Evolutionary conservation across 2,329 filamentous ascomycete genomes (phyloP), one percentile per base, ranked within the genome.

Genomic region (Botrytis byssoidea): DNA sequence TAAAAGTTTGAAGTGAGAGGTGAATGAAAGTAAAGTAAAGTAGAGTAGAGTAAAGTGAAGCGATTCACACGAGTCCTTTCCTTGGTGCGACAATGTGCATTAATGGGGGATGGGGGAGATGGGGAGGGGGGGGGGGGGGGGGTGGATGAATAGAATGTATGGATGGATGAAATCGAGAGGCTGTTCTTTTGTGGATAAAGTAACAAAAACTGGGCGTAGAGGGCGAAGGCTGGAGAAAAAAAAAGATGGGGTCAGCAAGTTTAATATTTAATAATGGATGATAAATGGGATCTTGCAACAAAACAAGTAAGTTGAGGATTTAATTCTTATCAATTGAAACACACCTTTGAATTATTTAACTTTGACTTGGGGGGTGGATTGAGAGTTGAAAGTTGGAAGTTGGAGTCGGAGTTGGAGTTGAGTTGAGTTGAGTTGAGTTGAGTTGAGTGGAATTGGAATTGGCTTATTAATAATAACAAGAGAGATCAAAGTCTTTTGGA

Each of bases 131-230:
- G 59, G 22, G 48, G 29, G 37, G n/a, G n/a, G n/a, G n/a, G n/a
- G 59, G 35, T 61, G 59, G 37, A 40, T 42, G 14, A 14, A 18
- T 44, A 22, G 32, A 37, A 37, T 48, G 22, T 25, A 32, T 32
- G 32, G 35, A 55, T 55, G 65, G 32, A 67, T 67, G 44, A 40
- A 51, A 35, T 51, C 8, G 32, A 66, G 64, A 66, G 64, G 44
- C 64, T 66, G 64, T 66, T 66, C 64, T 66, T 66, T 67, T 37
- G 64, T 46, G 64, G 64, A n/a, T 51, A 67, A 67, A 51, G 35
- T n/a, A 18, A 25, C 14, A 1, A 42, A 18, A 18, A 63, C 51
- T 18, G 51, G 51, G 51, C 1, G 14, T 4, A 29, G 29, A 48
- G 29, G 42, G 46, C 35, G 66, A 57, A 57, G 66, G 66, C 66